Evolutionary conservation across 495 filamentous ascomycete genomes (phyloP), one percentile per base, ranked within the genome.

Genomic region (Pseudotulostoma volvatum): DNA sequence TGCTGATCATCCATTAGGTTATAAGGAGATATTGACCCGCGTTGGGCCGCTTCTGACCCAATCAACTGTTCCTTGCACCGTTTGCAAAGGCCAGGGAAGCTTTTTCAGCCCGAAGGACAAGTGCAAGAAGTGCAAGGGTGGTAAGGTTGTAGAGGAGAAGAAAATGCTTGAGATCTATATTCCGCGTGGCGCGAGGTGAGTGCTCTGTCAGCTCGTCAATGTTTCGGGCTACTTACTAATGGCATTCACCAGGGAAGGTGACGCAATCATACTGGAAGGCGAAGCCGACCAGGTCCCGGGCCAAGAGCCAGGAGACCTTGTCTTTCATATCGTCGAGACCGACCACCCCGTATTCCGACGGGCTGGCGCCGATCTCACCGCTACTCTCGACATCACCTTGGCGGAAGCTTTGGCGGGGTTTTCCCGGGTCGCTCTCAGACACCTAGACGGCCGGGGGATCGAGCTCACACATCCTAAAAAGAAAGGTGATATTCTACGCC

Each of bases 51-150:
- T 94, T 44, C 71, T 90, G 32, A 84, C 84, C 4, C 78, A 80
- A 51, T 74, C 79, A 40, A 71, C 71, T 5, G 70, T 80, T 11
- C 49, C 71, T 9, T 97, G 90, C 61, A 71, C 74, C 43, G 70
- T 72, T 39, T 97, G 90, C 64, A 71, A 72, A 38, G 85, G 84
- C 9, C 73, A 78, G 9, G 90, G 90, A 9, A 73, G 75, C 40
- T 74, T 86, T 47, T 93, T 76, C 66, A 81, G 81, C 57, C 84
- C 90, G 45, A 95, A 95, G 66, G 90, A 97, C 44, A 80, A 81
- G 54, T 97, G 90, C 68, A 92, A 87, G 68, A 94, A 92, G 67
- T 97, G 92, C 73, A 94, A 95, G 62, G 90, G 90, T 33, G 76
- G 79, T 52, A 72, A 81, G 37, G 81, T 83, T 3, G 65, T 69